Conservation (phyloP, 2,329 filamentous ascomycete genomes). For the Neofusicoccum sp. region DNA sequence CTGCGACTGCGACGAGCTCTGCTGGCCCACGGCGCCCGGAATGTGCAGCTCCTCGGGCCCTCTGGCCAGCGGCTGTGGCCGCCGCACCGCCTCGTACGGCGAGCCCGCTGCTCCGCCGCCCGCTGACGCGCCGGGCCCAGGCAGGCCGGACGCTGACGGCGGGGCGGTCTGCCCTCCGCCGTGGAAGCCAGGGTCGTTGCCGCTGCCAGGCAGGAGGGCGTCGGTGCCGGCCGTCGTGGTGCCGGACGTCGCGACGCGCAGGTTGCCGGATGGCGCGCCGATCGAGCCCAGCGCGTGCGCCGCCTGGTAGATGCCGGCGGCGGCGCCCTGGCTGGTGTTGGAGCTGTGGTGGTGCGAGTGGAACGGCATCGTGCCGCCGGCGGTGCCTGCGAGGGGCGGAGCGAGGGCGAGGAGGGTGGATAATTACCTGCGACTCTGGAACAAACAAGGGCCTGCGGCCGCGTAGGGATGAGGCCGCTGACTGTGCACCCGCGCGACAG, state of each 20-base stretch:
- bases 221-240: conserved; percentile 49
- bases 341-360: conserved; percentile 34
- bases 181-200: conserved; percentile 35
- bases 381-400: conserved; percentile 6
- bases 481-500: conserved; percentile 13
- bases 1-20: conserved; percentile 42
- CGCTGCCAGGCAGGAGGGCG: conserved; percentile 43
- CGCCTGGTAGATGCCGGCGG: conserved; percentile 49
- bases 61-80: conserved; percentile 50
- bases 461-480: conserved; percentile 22
- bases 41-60: conserved; percentile 61
- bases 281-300: conserved; percentile 52
- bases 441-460: conserved; percentile 17
- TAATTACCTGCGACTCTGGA: conserved; percentile 19
- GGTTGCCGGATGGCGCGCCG: conserved; percentile 47
- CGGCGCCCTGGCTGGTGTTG: conserved; percentile 36
- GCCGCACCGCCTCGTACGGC: conserved; percentile 55
- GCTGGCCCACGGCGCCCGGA: conserved; percentile 44
- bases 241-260: conserved; percentile 42
- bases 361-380: conserved; percentile 38
- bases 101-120: conserved; percentile 38
- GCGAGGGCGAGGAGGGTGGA: conserved; percentile 1
- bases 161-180: conserved; percentile 37
- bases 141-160: conserved; percentile 29
- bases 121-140: conserved; percentile 28